Evolutionary conservation across 192 early-diverging fungal genomes (phyloP).

Genomic region (Bifiguratus adelaidae): DNA sequence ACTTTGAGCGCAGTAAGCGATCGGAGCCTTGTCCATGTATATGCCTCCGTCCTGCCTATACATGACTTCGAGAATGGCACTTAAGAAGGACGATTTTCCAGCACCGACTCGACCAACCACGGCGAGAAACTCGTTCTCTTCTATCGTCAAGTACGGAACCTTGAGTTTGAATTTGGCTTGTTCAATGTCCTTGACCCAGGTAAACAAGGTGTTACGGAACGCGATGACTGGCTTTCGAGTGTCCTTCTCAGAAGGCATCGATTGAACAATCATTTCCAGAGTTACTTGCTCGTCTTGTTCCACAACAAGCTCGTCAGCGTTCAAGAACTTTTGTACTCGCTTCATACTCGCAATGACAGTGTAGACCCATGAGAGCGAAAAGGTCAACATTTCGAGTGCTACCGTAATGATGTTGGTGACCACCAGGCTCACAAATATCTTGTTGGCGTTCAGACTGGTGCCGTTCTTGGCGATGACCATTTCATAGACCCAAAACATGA

Average conservation of each 20-base stretch:
- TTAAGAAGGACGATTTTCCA: constrained; percentile 41
- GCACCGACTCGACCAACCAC: constrained; percentile 39
- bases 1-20: constrained; percentile 4
- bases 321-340: background rate
- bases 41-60: constrained; percentile 16
- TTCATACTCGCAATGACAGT: constrained; percentile 2
- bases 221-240: background rate
- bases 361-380: background rate
- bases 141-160: background rate
- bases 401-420: background rate
- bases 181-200: background rate
- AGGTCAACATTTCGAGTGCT: background rate
- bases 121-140: constrained; percentile 4
- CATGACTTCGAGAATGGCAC: constrained; percentile 41
- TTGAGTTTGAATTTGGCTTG: constrained; percentile 2
- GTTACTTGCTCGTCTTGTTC: background rate
- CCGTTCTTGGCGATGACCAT: constrained; percentile 3
- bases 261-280: no score
- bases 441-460: background rate
- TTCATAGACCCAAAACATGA: constrained; percentile 7
- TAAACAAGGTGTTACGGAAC: background rate
- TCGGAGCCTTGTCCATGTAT: background rate
- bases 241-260: background rate
- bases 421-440: constrained; percentile 7
- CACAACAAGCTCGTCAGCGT: constrained; percentile 1